Evolutionary conservation across 2,329 filamentous ascomycete genomes (phyloP), one percentile per base, ranked within the genome.

Genomic region (Blumeriella jaapii): DNA sequence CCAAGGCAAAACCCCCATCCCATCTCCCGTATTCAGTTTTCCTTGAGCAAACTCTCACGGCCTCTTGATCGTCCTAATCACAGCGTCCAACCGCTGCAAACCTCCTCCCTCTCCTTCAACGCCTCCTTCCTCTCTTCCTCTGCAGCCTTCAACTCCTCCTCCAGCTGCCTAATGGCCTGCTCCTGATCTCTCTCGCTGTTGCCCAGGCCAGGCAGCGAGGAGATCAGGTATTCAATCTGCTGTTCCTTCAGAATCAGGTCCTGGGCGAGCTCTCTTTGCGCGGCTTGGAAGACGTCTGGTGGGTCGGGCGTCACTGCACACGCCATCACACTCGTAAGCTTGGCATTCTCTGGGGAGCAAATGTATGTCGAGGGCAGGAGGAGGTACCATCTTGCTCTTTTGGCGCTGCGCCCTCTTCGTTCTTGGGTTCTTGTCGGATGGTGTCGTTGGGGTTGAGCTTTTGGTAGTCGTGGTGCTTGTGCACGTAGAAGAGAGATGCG

Each of bases 201-300:
- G 28, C 84, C 79, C 14, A 91, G 63, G 0, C 84, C 84, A 0
- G 84, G 84, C 2, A 93, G 65, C 14, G 69, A 72, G 11, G 76
- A 79, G 39, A 89, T 82, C 30, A 91, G 62, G 28, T 73, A 66
- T 56, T 91, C 83, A 42, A 91, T 85, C 61, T 89, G 81, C 60
- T 87, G 82, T 50, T 86, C 79, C 52, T 87, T 85, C 39, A 82
- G 57, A 39, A 89, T 77, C 16, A 91, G 64, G 54, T 89, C 83
- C 42, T 73, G 71, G 23, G 82, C 80, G 34, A 91, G 65, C 56
- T 89, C 82, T 41, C 74, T 65, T 54, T 85, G 70, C 29, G 78
- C 73, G 3, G 71, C 69, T 36, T 70, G 66, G 58, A 84, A 83
- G 32, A 74, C 71, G 26, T 80, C 74, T 7, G 69, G 59, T 1